phyloP scores from a whole-genome alignment of 148 eudicot species.

The Selenicereus undatus region DNA sequence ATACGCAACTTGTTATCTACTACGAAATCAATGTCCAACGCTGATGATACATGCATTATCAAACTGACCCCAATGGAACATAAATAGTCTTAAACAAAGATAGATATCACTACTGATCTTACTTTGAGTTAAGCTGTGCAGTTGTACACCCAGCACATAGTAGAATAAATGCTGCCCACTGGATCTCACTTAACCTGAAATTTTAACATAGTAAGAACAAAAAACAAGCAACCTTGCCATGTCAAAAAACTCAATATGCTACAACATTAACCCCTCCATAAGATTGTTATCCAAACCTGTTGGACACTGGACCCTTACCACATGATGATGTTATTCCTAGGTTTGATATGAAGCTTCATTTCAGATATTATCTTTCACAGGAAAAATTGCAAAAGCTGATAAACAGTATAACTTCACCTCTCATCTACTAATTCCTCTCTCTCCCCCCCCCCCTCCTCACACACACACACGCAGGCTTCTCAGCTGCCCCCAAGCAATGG shows the following conservation, averaged over 20 bases:
- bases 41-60: neutral
- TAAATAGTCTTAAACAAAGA: neutral
- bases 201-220: neutral
- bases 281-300: neutral
- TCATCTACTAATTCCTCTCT: too few species aligned
- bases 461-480: neutral
- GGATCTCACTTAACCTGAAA: constrained; percentile 90
- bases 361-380: neutral
- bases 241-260: too few species aligned
- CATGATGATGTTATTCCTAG: neutral
- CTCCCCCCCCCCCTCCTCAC: neutral
- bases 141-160: constrained; percentile 98
- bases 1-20: neutral
- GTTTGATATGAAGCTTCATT: neutral
- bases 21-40: neutral
- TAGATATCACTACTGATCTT: constrained; percentile 26
- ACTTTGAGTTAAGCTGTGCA: constrained; percentile 93
- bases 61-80: too few species aligned
- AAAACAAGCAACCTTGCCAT: neutral
- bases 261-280: neutral
- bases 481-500: neutral
- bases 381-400: neutral
- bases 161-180: constrained; percentile 97
- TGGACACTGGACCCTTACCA: neutral
- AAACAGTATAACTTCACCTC: too few species aligned